Conservation (phyloP, 805 yeast species). For the Torulaspora maleeae region DNA sequence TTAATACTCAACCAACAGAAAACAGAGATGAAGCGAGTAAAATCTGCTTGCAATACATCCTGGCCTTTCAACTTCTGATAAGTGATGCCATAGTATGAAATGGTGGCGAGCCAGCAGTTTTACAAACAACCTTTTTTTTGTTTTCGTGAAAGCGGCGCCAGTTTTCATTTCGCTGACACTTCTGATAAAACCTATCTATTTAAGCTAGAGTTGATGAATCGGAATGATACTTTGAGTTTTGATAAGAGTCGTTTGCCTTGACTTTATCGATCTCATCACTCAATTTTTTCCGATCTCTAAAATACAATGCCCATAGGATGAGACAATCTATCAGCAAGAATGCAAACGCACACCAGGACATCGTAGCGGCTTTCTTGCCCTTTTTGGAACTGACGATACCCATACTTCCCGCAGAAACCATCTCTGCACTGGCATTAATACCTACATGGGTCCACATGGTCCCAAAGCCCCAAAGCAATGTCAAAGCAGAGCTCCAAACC, state of each 20-base stretch:
- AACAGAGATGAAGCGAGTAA: no score
- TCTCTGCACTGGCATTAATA: conserved; percentile 39
- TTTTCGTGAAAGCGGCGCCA: conserved; percentile 1
- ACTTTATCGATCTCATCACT: conserved; percentile 18
- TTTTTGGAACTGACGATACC: conserved; percentile 40
- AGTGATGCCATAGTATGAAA: no score
- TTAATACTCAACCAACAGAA: not conserved
- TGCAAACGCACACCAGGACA: conserved; percentile 59
- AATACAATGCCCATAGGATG: conserved; percentile 36
- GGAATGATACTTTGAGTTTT: conserved; percentile 7
- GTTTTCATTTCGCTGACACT: conserved; percentile 1
- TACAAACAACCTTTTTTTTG: no score
- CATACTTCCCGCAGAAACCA: conserved; percentile 50
- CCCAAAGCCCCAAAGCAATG: conserved; percentile 59
- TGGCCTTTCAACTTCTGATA: no score
- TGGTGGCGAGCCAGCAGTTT: no score
- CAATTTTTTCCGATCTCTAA: conserved; percentile 34
- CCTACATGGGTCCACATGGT: conserved; percentile 63
- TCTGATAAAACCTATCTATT: conserved; percentile 1
- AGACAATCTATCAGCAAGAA: conserved; percentile 42
- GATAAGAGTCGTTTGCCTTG: conserved; percentile 7
- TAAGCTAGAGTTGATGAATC: conserved; percentile 17
- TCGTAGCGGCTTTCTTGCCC: conserved; percentile 51
- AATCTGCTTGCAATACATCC: no score
- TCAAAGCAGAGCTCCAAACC: conserved; percentile 35